These are phyloP conservation scores for Sphaerosporella brunnea DNA, from an alignment of 495 filamentous ascomycete genomes.

Conservation along the genomic window DNA sequence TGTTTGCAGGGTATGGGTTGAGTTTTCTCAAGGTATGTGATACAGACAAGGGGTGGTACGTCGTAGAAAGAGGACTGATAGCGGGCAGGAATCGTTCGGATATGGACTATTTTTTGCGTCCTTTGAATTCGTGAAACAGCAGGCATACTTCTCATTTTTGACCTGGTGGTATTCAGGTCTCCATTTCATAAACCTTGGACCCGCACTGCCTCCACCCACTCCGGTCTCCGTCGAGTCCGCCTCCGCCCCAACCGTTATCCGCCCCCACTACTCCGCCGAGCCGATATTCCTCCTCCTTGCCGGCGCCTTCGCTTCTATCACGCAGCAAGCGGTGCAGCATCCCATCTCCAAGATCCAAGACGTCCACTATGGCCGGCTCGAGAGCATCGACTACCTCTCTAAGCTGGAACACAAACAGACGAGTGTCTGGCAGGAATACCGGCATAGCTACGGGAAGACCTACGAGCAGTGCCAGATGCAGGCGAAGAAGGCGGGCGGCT, in stretches of 20 bases:
- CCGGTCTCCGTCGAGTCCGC: constrained; percentile 9
- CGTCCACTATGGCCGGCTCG: constrained; percentile 60
- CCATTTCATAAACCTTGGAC: constrained; percentile 19
- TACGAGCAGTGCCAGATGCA: constrained; percentile 48
- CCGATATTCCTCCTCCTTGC: constrained; percentile 64
- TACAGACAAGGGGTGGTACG: too few relatives aligned
- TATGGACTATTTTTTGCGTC: constrained; percentile 68
- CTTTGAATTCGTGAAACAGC: constrained; percentile 77
- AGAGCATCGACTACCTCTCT: constrained; percentile 48
- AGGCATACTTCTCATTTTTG: constrained; percentile 65
- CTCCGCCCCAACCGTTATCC: constrained; percentile 33
- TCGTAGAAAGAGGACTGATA: too few relatives aligned
- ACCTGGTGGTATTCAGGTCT: constrained; percentile 53
- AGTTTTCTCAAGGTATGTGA: constrained; percentile 45
- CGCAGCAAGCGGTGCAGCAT: constrained; percentile 64
- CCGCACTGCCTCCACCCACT: constrained; percentile 31
- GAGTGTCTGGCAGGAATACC: constrained; percentile 40
- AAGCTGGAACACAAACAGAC: constrained; percentile 26
- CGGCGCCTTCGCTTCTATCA: constrained; percentile 54
- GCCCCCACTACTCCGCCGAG: constrained; percentile 71
- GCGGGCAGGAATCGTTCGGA: constrained; percentile 46
- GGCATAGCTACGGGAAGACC: constrained; percentile 58
- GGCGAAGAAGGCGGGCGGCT: constrained; percentile 43
- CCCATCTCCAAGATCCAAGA: constrained; percentile 58
- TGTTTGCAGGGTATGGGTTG: constrained; percentile 68